phyloP scores from a whole-genome alignment of 768 basidiomycete species.

The Pholiota conissans region DNA sequence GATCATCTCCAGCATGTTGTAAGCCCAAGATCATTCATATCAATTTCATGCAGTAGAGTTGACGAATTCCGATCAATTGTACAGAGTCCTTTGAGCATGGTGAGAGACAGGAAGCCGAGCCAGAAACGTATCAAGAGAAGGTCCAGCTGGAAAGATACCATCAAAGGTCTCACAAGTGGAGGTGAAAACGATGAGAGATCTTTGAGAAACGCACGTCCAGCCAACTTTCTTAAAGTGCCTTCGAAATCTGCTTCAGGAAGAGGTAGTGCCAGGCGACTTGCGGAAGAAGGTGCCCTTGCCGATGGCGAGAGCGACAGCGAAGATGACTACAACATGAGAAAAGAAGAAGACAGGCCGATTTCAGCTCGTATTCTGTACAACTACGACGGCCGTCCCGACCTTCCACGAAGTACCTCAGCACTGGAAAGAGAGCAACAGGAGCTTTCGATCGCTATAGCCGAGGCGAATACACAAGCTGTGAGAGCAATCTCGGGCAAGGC shows the following conservation, averaged over 20 bases:
- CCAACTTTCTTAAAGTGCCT: slow-evolving; percentile 29
- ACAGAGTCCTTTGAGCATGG: slow-evolving; percentile 87
- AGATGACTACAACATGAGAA: slow-evolving; percentile 44
- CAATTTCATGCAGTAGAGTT: not conserved
- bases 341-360: slow-evolving; percentile 76
- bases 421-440: slow-evolving; percentile 53
- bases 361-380: slow-evolving; percentile 70
- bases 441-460: slow-evolving; percentile 49
- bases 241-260: slow-evolving; percentile 20
- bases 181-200: slow-evolving; percentile 32
- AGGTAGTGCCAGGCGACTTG: slow-evolving; percentile 19
- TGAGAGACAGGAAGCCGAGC: slow-evolving; percentile 60
- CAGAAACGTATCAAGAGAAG: slow-evolving; percentile 51
- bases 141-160: slow-evolving; percentile 60
- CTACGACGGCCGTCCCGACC: slow-evolving; percentile 30
- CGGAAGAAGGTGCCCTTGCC: slow-evolving; percentile 52
- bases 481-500: slow-evolving; percentile 31
- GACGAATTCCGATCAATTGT: slow-evolving; percentile 4
- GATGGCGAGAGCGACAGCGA: slow-evolving; percentile 57
- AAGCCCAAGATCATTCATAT: slow-evolving; percentile 18
- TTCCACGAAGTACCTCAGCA: slow-evolving; percentile 36
- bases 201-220: slow-evolving; percentile 17
- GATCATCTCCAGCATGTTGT: slow-evolving; percentile 84
- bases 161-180: slow-evolving; percentile 47
- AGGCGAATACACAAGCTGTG: slow-evolving; percentile 48